phyloP scores from a whole-genome alignment of 1,139 yeast species.

The Pichia sp. region DNA sequence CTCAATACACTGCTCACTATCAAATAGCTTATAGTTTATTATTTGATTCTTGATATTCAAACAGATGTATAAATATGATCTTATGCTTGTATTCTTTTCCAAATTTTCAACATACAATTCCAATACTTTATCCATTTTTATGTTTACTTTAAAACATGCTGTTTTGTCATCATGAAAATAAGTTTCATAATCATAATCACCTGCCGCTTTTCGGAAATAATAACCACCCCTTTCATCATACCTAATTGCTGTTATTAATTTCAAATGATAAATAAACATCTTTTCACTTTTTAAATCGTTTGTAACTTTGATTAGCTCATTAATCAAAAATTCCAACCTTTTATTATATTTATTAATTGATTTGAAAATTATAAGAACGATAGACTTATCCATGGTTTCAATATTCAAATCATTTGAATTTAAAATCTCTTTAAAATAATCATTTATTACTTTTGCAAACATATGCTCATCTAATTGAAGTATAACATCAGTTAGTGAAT shows the following conservation, averaged over 20 bases:
- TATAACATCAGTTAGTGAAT: constrained; percentile 8
- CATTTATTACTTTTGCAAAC: constrained; percentile 3
- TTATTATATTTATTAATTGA: not conserved
- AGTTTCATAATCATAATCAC: not conserved
- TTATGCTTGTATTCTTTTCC: constrained; percentile 61
- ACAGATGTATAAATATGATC: constrained; percentile 57
- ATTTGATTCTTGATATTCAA: constrained; percentile 71
- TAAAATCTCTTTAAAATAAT: constrained; percentile 11
- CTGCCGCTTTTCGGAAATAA: not conserved
- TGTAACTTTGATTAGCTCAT: not conserved
- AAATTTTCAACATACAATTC: constrained; percentile 43
- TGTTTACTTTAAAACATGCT: not conserved
- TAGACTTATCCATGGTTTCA: not conserved
- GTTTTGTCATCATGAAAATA: not conserved
- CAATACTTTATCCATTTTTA: constrained; percentile 21
- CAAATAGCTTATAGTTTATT: constrained; percentile 53
- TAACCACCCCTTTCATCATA: not conserved
- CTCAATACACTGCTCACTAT: constrained; percentile 31
- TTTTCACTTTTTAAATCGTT: not conserved
- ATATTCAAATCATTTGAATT: constrained; percentile 3
- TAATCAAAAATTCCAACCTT: not conserved
- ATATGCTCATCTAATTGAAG: constrained; percentile 10
- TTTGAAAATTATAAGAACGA: constrained; percentile 1
- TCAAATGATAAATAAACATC: not conserved
- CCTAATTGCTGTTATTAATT: not conserved